Conservation (phyloP, 2,329 filamentous ascomycete genomes). For the Chaetothyriales sp. region DNA sequence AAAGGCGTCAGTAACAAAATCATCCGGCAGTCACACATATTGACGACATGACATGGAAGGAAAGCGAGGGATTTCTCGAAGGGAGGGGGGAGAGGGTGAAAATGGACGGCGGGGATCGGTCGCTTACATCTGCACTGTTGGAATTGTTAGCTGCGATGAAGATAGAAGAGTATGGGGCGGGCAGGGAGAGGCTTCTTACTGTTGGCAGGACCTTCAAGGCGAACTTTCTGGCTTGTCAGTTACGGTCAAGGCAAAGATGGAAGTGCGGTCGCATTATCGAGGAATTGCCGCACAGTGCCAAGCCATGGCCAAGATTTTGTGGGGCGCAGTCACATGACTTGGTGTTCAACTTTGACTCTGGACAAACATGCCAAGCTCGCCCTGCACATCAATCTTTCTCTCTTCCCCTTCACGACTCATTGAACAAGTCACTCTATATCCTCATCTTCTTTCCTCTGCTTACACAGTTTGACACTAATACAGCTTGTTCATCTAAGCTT, state of each 20-base stretch:
- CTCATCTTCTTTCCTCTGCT: too few species aligned
- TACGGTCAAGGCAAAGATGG: neutral
- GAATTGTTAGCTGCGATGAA: constrained; percentile 1
- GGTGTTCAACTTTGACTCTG: too few species aligned
- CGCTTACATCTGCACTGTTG: constrained; percentile 78
- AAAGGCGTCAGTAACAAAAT: constrained; percentile 6
- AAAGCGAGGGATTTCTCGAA: neutral
- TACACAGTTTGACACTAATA: too few species aligned
- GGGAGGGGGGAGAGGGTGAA: neutral
- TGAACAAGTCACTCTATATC: too few species aligned
- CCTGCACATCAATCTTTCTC: too few species aligned
- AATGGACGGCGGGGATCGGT: constrained; percentile 16
- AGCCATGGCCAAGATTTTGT: neutral
- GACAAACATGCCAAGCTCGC: too few species aligned
- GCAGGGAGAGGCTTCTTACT: constrained; percentile 7
- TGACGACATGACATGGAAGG: constrained; percentile 1
- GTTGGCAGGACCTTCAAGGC: constrained; percentile 13
- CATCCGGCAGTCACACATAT: constrained; percentile 13
- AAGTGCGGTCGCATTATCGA: neutral
- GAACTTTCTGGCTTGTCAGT: neutral
- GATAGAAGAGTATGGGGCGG: neutral
- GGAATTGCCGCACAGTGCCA: neutral
- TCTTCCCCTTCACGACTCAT: too few species aligned
- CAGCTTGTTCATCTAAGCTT: too few species aligned
- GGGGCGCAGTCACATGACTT: neutral